Evolutionary conservation across 2,329 filamentous ascomycete species (phyloP), one percentile per base, ranked within the genome.

Genomic region (Mycosphaerella sp.): DNA sequence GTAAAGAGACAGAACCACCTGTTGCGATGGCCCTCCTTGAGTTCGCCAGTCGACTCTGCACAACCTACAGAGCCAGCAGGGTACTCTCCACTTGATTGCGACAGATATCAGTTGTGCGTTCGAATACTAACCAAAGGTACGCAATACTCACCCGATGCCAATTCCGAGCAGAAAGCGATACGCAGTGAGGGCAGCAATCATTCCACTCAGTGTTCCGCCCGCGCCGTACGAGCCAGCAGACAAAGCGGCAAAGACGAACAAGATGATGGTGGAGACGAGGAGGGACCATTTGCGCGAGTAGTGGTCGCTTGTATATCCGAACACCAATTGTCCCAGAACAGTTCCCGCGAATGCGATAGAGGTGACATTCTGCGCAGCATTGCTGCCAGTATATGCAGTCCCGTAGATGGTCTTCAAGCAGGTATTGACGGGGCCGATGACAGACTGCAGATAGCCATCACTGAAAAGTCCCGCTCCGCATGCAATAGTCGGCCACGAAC

Each of bases 381-480:
- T 74, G 0, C 87, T 92, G 2, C 75, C 73, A n/a, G 69, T 77
- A 71, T 90, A 96, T n/a, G 79, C 71, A 0, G 77, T 72, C 40
- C 80, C 80, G 66, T 95, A 95, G 62, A 95, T 78, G 0, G 69
- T 72, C 17, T 69, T 70, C 6, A 95, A 80, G 55, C 90, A 82
- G 1, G 89, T 95, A 64, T 85, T 87, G 54, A 95, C 90, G 2
- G 86, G 87, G 5, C 91, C 89, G 63, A 95, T 95, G 59, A 95
- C 86, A 66, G 88, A 89, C 72, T 95, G 95, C 67, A 95, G 81
- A 70, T 95, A 95, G 12, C 91, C 91, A 70, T 95, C 91, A 23
- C 86, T 90, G 72, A 95, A 95, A 1, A 95, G 78, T 65, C 91
- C 91, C 48, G 90, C 87, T 60, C 91, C 91, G 66, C 89, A 95